phyloP scores from a whole-genome alignment of 176 grass and related monocot species.

The Cymbopogon citratus region DNA sequence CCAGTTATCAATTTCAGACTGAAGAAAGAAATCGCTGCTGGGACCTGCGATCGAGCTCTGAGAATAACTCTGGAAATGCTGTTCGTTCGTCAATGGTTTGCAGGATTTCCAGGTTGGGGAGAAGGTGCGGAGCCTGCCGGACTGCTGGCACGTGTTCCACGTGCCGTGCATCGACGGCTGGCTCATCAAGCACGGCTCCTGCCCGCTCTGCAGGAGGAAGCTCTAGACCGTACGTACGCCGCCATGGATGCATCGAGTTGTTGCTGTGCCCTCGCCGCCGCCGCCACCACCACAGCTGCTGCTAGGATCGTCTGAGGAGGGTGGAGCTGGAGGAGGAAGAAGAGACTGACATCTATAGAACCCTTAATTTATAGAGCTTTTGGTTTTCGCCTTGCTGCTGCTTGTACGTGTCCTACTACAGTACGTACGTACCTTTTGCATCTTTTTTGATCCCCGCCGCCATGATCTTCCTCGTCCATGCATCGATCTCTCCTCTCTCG shows the following conservation, averaged over 20 bases:
- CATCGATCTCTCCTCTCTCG: neutral
- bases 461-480: neutral
- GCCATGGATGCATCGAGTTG: neutral
- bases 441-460: slow-evolving; percentile 28
- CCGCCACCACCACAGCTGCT: neutral
- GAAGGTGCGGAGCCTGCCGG: slow-evolving; percentile 68
- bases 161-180: slow-evolving; percentile 76
- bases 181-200: slow-evolving; percentile 78
- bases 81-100: neutral
- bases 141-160: slow-evolving; percentile 80
- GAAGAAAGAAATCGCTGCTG: neutral
- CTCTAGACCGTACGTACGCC: slow-evolving; percentile 20
- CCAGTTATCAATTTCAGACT: neutral
- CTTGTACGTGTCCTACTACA: neutral
- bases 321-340: neutral
- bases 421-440: neutral
- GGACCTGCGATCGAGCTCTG: neutral
- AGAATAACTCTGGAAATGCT: neutral
- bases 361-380: slow-evolving; percentile 48
- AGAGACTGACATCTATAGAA: slow-evolving; percentile 56
- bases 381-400: slow-evolving; percentile 1
- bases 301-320: neutral
- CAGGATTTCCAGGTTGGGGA: slow-evolving; percentile 75
- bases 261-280: neutral
- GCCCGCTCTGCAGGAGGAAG: slow-evolving; percentile 74